Percentiles rank a stretch among this genome's conserved stretches.
These are phyloP conservation scores for Trypanosoma vivax DNA, from an alignment of 208 protist genomes.

Conservation along the genomic window DNA sequence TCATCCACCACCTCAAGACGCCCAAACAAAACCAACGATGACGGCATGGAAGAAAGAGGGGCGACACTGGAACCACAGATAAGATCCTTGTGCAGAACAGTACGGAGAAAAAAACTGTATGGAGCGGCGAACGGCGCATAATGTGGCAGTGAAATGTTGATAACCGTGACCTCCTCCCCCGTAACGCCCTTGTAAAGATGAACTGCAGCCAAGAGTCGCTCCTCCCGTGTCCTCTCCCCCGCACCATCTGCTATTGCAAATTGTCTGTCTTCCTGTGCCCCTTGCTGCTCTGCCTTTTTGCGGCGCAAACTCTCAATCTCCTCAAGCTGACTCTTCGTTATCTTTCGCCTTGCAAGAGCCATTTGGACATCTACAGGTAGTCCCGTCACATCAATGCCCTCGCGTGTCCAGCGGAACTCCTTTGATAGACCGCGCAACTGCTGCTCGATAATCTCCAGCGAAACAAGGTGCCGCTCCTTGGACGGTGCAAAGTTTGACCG, in stretches of 20 bases:
- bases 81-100: conserved; percentile 75
- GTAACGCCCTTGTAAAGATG: conserved; percentile 41
- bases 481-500: conserved; percentile 3
- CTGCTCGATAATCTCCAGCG: conserved; percentile 52
- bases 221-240: conserved; percentile 17
- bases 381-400: conserved; percentile 80
- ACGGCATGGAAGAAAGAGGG: conserved; percentile 16
- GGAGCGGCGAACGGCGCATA: conserved; percentile 47
- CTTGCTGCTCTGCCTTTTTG: background rate
- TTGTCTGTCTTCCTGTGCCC: conserved; percentile 14
- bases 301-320: conserved; percentile 39
- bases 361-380: conserved; percentile 46
- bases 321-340: conserved; percentile 59
- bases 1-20: conserved; percentile 62
- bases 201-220: conserved; percentile 33
- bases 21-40: conserved; percentile 52
- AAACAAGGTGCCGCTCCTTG: conserved; percentile 27
- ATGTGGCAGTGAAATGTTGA: conserved; percentile 57
- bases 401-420: conserved; percentile 38
- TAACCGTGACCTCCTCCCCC: conserved; percentile 31
- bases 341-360: conserved; percentile 50
- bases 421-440: conserved; percentile 51
- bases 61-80: conserved; percentile 63
- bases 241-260: conserved; percentile 16
- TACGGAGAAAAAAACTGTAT: conserved; percentile 63